Conservation (phyloP, 2,329 filamentous ascomycete species). For the Ophiostoma piceae region DNA sequence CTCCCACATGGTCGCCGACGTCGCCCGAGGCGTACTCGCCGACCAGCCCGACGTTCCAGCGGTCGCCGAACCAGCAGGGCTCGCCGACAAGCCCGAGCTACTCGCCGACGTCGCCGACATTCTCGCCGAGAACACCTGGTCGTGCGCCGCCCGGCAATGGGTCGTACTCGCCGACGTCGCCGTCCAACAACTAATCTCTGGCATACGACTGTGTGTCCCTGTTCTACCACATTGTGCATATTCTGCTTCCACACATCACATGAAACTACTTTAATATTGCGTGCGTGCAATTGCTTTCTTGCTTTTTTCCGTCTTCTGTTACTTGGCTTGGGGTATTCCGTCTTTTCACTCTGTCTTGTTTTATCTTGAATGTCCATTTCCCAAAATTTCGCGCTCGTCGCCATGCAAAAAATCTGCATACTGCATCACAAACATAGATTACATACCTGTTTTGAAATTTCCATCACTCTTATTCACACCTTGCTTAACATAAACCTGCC, state of each 20-base stretch:
- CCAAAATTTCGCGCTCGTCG: not conserved
- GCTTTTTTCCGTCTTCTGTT: not conserved
- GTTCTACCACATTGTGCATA: slow-evolving; percentile 2
- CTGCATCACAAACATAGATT: slow-evolving; percentile 13
- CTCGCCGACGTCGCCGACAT: slow-evolving; percentile 57
- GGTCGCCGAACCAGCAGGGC: slow-evolving; percentile 48
- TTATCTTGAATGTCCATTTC: not conserved
- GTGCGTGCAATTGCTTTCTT: slow-evolving; percentile 5
- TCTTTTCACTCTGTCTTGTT: not conserved
- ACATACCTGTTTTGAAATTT: slow-evolving; percentile 11
- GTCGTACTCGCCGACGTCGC: slow-evolving; percentile 40
- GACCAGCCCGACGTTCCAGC: slow-evolving; percentile 57
- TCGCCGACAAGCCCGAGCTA: slow-evolving; percentile 65
- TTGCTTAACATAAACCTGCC: not conserved
- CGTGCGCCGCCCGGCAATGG: slow-evolving; percentile 36
- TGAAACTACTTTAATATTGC: slow-evolving; percentile 5
- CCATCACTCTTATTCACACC: not conserved
- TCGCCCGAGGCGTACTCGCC: slow-evolving; percentile 61
- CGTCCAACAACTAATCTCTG: slow-evolving; percentile 33
- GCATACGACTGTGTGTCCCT: slow-evolving; percentile 11
- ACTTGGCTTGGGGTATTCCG: not conserved
- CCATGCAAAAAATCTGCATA: slow-evolving; percentile 11
- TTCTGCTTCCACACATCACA: slow-evolving; percentile 4
- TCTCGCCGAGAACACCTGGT: slow-evolving; percentile 43
- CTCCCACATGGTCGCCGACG: slow-evolving; percentile 73